Conservation (phyloP, 2,329 filamentous ascomycete species). For the Ophiocordyceps camponoti-leonardi region DNA sequence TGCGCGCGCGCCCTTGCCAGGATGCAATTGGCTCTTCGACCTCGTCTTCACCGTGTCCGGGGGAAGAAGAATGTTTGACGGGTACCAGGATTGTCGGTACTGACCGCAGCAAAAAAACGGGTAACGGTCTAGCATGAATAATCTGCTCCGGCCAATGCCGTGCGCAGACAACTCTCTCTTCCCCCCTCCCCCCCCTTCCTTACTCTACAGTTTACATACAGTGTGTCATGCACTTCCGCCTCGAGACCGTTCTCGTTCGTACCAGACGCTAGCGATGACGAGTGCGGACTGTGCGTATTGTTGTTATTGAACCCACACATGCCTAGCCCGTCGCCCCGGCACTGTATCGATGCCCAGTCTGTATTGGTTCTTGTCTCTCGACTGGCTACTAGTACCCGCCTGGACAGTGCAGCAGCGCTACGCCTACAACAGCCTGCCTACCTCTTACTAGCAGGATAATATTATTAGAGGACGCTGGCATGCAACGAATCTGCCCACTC, state of each 20-base stretch:
- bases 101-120: neutral
- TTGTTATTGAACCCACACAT: no score
- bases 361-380: no score
- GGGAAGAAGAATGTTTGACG: neutral
- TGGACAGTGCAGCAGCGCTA: neutral
- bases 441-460: neutral
- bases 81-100: neutral
- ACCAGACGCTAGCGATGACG: neutral
- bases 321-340: no score
- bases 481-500: slow-evolving; percentile 5
- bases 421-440: no score
- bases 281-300: neutral
- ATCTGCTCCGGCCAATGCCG: neutral
- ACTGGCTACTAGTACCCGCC: neutral
- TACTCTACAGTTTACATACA: no score
- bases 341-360: no score
- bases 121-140: neutral
- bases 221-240: neutral
- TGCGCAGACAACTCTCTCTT: neutral
- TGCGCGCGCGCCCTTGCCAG: neutral
- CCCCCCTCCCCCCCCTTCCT: neutral
- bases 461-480: neutral
- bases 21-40: neutral
- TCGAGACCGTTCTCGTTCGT: neutral
- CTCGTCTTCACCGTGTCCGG: neutral